Conservation (phyloP, 1,139 yeast genomes). For the Williopsis jadinii region DNA sequence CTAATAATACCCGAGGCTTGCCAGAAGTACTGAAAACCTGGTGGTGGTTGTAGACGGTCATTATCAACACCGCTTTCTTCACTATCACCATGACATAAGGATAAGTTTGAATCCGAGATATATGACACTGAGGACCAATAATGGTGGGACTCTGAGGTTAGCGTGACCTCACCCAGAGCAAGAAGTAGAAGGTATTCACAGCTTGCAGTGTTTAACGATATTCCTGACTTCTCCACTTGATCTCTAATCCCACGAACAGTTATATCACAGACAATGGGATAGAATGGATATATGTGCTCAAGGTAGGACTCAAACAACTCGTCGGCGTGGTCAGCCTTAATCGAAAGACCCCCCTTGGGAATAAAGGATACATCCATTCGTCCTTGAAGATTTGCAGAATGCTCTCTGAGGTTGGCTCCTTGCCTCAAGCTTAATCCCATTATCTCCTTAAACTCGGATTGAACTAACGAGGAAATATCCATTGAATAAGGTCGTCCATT, state of each 20-base stretch:
- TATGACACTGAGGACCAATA: slow-evolving; percentile 7
- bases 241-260: slow-evolving; percentile 2
- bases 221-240: slow-evolving; percentile 1
- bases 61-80: neutral
- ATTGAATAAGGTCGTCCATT: too few species aligned
- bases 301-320: slow-evolving; percentile 5
- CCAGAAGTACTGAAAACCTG: slow-evolving; percentile 6
- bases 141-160: slow-evolving; percentile 2
- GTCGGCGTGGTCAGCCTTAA: slow-evolving; percentile 1
- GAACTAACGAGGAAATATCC: slow-evolving; percentile 5
- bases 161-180: slow-evolving; percentile 6
- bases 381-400: neutral
- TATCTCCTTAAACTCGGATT: neutral
- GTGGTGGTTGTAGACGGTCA: neutral
- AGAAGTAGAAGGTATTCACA: slow-evolving; percentile 4
- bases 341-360: neutral
- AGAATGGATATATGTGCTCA: slow-evolving; percentile 7
- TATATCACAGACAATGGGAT: slow-evolving; percentile 6
- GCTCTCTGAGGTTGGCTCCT: neutral
- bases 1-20: slow-evolving; percentile 3
- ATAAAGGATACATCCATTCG: neutral
- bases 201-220: slow-evolving; percentile 1
- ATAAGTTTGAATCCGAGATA: too few species aligned
- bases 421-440: neutral
- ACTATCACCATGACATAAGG: neutral